phyloP scores from a whole-genome alignment of 257 asterid species.

The Ilex asprella region DNA sequence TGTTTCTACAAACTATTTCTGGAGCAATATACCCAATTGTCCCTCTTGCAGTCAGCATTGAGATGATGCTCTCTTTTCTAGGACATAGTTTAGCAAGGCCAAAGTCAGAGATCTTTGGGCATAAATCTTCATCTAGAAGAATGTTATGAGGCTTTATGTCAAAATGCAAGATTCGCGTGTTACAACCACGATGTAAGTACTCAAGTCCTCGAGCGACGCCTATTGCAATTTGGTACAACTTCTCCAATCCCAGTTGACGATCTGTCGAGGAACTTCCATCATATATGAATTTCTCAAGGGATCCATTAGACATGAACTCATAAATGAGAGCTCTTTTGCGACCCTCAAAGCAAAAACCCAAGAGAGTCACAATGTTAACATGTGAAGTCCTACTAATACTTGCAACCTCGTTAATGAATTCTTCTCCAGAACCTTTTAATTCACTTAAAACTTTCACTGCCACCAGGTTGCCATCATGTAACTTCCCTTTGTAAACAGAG shows the following conservation, averaged over 20 bases:
- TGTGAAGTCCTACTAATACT: too few relatives aligned
- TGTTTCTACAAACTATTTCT: conserved; percentile 6
- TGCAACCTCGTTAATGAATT: too few relatives aligned
- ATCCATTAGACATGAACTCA: conserved; percentile 39
- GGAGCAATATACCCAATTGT: conserved; percentile 42
- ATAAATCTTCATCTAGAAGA: background rate
- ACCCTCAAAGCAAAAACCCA: conserved; percentile 30
- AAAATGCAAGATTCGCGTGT: conserved; percentile 20
- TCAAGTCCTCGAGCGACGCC: conserved; percentile 36
- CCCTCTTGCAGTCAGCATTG: conserved; percentile 27
- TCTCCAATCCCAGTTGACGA: conserved; percentile 8
- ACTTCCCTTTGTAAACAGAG: conserved; percentile 23
- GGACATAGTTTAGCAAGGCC: conserved; percentile 27
- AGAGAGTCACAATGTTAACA: background rate
- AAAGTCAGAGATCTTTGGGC: conserved; percentile 33
- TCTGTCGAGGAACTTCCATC: background rate
- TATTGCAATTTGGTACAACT: background rate
- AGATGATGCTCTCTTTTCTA: conserved; percentile 22
- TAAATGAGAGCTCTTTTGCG: conserved; percentile 29
- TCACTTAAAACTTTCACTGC: too few relatives aligned
- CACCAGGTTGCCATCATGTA: background rate
- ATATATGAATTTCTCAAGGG: conserved; percentile 24
- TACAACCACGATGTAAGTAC: conserved; percentile 31
- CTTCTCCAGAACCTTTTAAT: too few relatives aligned
- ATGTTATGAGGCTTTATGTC: conserved; percentile 4